Base-by-base conservation (phyloP, 129 eudicot species). In the Solidago caesia region DNA sequence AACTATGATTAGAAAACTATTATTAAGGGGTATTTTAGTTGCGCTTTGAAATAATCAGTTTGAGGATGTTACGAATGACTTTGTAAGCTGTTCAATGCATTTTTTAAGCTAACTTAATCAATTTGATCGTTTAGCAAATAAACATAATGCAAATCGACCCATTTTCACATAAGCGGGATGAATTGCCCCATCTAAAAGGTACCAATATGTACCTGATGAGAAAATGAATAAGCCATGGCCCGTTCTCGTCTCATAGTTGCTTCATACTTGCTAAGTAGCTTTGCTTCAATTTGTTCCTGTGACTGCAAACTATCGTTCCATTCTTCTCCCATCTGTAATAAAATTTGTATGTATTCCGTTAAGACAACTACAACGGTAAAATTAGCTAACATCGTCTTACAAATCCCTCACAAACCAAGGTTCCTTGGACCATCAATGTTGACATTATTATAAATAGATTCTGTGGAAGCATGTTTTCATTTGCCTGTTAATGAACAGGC, bases 161-260 rank as follows among this genome's bases (percentile, higher is more conserved):
- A 6, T 5, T n/a, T 5, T 56, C 61, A 56, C 46, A 7, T 27
- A 63, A 63, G 13, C 2, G 25, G 39, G 39, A 1, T 33, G 39
- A 33, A 33, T 1, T 3, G 2, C 39, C 25, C 29, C 15, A 13
- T 63, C 46, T 8, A 63, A 63, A 63, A 10, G 21, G 0, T 21
- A 63, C 44, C 46, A 4, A 7, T 62, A 26, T 56, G 64, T 92
- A 89, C 98, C 94, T 93, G 98, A 85, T 93, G 98, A 79, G 98
- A 84, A 79, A 82, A 93, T 15, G 96, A 90, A 83, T 93, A 93
- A 64, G 98, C 96, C 83, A 90, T 68, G 42, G 98, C 94, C 67
- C 96, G 86, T 82, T 93, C 98, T 67, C 96, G 85, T 75, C 95
- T 88, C 89, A 93, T 86, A 46, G 98, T 79, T 52, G 98, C 98